Percentiles rank a stretch among this genome's conserved stretches.
Conservation (phyloP, 1,139 yeast species). For the Kodamaea ohmeri region DNA sequence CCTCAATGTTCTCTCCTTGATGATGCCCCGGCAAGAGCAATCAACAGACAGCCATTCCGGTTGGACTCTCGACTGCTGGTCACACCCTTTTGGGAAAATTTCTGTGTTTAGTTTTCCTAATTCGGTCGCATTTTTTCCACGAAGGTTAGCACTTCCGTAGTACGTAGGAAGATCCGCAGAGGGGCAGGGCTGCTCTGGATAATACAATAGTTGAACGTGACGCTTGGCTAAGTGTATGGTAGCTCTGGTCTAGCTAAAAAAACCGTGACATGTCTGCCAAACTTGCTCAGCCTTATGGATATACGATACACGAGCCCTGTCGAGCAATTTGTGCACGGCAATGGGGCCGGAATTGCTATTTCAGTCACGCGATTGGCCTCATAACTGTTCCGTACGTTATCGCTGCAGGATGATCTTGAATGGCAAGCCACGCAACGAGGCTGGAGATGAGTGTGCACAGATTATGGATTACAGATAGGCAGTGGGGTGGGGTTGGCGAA, state of each 20-base stretch:
- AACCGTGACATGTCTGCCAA: too few relatives aligned
- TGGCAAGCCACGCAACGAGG: neutral
- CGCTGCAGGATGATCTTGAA: constrained; percentile 2
- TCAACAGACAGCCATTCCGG: constrained; percentile 2
- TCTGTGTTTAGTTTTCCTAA: constrained; percentile 4
- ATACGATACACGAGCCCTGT: neutral
- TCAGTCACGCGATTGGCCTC: constrained; percentile 3
- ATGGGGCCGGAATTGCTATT: constrained; percentile 3
- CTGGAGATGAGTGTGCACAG: too few relatives aligned
- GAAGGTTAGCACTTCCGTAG: neutral
- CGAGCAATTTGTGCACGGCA: neutral
- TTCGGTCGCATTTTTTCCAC: constrained; percentile 2
- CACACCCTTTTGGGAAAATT: constrained; percentile 5
- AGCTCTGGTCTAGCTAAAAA: too few relatives aligned
- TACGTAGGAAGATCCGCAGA: neutral
- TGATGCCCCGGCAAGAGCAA: constrained; percentile 1
- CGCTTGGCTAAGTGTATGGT: too few relatives aligned
- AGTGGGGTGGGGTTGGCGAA: too few relatives aligned
- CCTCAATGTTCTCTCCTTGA: constrained; percentile 1
- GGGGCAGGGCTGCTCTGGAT: too few relatives aligned
- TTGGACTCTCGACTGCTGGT: constrained; percentile 6
- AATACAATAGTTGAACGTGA: too few relatives aligned
- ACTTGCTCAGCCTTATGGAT: neutral
- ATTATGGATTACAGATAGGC: too few relatives aligned
- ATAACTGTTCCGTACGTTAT: constrained; percentile 4